A percentile compares a stretch with the other conserved stretches of the same genome.
These are phyloP conservation scores for Entophlyctis luteolus DNA, from an alignment of 192 early-diverging fungal genomes.

Conservation along the genomic window DNA sequence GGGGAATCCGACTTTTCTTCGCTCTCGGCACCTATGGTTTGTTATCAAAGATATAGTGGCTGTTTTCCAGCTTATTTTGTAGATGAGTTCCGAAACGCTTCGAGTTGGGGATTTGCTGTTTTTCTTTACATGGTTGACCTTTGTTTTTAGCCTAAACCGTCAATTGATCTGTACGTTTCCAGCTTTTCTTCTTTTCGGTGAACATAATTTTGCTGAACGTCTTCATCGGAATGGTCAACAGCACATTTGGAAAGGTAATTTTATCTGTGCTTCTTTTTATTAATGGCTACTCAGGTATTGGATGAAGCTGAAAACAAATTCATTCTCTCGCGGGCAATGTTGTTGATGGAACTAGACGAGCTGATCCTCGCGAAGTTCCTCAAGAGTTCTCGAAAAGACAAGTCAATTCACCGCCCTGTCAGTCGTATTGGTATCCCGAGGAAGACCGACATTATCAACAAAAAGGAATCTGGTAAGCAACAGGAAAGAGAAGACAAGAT, in stretches of 20 bases:
- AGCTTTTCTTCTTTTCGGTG: slow-evolving; percentile 3
- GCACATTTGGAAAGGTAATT: slow-evolving; percentile 10
- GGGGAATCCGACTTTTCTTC: slow-evolving; percentile 14
- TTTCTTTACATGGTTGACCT: slow-evolving; percentile 21
- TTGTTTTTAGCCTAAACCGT: background rate
- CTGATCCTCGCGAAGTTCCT: background rate
- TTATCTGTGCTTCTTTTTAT: no score
- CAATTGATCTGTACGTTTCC: background rate
- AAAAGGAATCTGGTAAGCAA: background rate
- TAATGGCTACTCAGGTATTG: no score
- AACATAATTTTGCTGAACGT: slow-evolving; percentile 27
- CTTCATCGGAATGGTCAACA: slow-evolving; percentile 25
- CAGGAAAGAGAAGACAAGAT: background rate
- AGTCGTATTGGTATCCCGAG: slow-evolving; percentile 26
- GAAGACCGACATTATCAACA: slow-evolving; percentile 1
- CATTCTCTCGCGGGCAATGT: slow-evolving; percentile 1
- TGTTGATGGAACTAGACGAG: slow-evolving; percentile 28
- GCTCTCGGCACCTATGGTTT: slow-evolving; percentile 18
- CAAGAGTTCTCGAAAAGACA: background rate
- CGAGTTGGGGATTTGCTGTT: background rate
- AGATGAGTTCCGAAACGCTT: slow-evolving; percentile 10
- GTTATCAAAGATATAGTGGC: background rate
- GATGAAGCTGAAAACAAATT: slow-evolving; percentile 3
- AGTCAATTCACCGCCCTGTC: background rate
- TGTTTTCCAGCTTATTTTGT: background rate